Base-by-base conservation (phyloP, 495 filamentous ascomycete genomes). In the Hypoxylon fragiforme region DNA sequence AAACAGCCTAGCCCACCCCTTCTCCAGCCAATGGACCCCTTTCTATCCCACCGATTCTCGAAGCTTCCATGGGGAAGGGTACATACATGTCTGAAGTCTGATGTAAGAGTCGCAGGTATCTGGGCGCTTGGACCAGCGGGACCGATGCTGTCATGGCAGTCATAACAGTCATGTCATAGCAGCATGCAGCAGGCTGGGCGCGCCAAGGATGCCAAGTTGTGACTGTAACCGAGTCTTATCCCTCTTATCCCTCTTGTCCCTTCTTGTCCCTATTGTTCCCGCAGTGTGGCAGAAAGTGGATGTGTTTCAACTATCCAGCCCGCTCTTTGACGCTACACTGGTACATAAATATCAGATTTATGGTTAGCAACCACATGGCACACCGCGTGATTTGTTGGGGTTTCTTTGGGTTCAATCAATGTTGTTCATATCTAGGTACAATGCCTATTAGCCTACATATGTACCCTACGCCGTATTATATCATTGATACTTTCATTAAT, bases 51-150 rank as follows among this genome's bases (percentile, higher is more conserved):
- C 47, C 54, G 50, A 64, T 76, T 76, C 73, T 70, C 68, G 73
- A 76, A 76, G 35, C 57, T 76, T 76, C 73, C 71, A 71, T 76
- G 73, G 71, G 44, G 60, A 42, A 43, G 24, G 24, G 24, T 4
- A 41, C 15, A 37, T 43, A 50, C 45, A 50, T 21, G 44, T 50
- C 50, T 60, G 57, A 50, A 22, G 44, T 50, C 50, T 60, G 57
- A 55, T 60, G 51, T 60, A 49, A 55, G 50, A 39, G 36, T 39
- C 32, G 18, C 22, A 45, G 26, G 45, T 43, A 31, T 51, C 22
- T 14, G 31, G 41, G 30, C 53, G 59, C 59, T 57, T 53, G 46
- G 52, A 7, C 59, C 53, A 57, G 59, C 47, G 43, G 43, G 43
- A 52, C 4, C 44, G 59, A 62, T 44, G 34, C 72, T 62, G 41